Base-by-base conservation (phyloP, 257 asterid species). In the Gentiana macrophylla region DNA sequence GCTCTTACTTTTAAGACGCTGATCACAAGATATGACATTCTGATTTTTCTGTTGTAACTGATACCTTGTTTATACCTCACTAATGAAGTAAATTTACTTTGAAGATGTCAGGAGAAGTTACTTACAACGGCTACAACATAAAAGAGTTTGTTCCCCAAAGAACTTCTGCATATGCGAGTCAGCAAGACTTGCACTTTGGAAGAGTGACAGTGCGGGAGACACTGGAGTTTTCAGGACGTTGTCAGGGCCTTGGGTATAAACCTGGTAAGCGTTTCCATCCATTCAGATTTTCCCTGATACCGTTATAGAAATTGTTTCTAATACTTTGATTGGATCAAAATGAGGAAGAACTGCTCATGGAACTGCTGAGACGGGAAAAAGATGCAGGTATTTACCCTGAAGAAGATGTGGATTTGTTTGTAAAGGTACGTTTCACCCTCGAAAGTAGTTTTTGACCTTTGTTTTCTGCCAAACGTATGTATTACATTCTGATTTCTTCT, bases 131-230 rank as follows among this genome's bases (percentile, higher is more conserved):
- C 45, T 85, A 90, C 67, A 81, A 68, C n/a, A 52, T 90, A 68
- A 79, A 70, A 6, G 95, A 90, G 69, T 90, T 90, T 73, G 84
- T 86, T 62, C 96, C 98, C 44, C 96, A 86, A 63, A 79, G 80
- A 61, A 82, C 96, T 59, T 74, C 96, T 37, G 76, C 96, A 70
- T 90, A 90, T 71, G 89, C 86, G 64, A 82, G 75, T 63, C 98
- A 90, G 70, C 86, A 86, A 57, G 98, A 90, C 72, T 76, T 84
- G 85, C 98, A 86, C 45, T 69, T 79, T 11, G 94, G 85, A 49
- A 96, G 86, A 77, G 86, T 86, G 95, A 86, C 96, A 1, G 98
- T 90, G 32, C 74, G 94, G 72, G 98, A 90, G 79, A 80, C 94
- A 32, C 84, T 90, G 2, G 89, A 79, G 67, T 76, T 90, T 61